These are phyloP conservation scores for Sporothrix inflata DNA, from an alignment of 2,329 filamentous ascomycete genomes.

Conservation along the genomic window DNA sequence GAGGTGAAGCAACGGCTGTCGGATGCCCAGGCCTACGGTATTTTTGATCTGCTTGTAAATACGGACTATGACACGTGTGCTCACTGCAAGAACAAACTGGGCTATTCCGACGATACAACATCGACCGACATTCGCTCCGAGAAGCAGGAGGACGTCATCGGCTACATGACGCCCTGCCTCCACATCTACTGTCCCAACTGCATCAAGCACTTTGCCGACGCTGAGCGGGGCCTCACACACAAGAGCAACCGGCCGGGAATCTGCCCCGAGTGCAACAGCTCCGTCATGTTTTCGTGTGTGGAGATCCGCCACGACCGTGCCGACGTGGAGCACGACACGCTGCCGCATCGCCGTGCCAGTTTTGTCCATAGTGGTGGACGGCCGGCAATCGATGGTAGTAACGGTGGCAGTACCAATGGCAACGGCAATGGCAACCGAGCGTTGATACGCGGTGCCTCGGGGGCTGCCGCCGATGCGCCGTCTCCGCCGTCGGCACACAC, in stretches of 20 bases:
- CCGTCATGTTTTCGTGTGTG: conserved; percentile 67
- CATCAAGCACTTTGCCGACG: conserved; percentile 61
- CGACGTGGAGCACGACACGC: conserved; percentile 59
- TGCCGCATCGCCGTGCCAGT: conserved; percentile 44
- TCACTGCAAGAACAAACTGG: conserved; percentile 68
- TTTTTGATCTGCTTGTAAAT: conserved; percentile 81
- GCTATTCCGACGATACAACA: conserved; percentile 47
- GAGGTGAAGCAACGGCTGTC: conserved; percentile 60
- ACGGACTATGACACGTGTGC: conserved; percentile 76
- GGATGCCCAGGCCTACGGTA: conserved; percentile 78
- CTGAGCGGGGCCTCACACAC: conserved; percentile 47
- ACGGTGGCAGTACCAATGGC: not conserved
- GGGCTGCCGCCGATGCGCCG: not conserved
- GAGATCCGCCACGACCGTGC: conserved; percentile 67
- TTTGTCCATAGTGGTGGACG: not conserved
- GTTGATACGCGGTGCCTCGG: not conserved
- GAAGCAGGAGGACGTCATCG: conserved; percentile 66
- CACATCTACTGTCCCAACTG: conserved; percentile 82
- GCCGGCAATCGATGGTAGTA: not conserved
- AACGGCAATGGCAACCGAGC: not conserved
- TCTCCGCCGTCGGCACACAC: not conserved
- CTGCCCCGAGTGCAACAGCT: conserved; percentile 71
- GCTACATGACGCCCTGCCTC: conserved; percentile 83
- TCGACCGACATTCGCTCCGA: conserved; percentile 57
- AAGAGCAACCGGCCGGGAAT: conserved; percentile 52